Conservation (phyloP, 2,329 filamentous ascomycete genomes). For the Cryphonectria nitschkei region DNA sequence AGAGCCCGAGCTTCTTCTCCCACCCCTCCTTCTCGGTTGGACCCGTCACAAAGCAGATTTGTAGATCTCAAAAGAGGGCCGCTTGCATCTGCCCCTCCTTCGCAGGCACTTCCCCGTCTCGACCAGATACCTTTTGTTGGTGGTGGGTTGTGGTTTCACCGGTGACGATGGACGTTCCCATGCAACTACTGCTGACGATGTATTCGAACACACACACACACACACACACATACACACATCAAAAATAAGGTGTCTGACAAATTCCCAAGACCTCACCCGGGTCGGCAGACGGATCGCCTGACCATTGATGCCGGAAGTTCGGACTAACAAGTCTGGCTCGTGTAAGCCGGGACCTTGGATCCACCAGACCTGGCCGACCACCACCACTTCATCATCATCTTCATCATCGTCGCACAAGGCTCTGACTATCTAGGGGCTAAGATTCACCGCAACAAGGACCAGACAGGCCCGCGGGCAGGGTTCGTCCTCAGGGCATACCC, state of each 20-base stretch:
- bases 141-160: not conserved
- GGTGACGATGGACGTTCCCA: not conserved
- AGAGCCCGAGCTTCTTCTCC: not conserved
- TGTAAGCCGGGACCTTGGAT: not conserved
- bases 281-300: slow-evolving; percentile 4
- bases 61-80: not conserved
- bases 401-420: slow-evolving; percentile 7
- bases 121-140: not conserved
- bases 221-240: not conserved
- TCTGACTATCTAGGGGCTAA: slow-evolving; percentile 13
- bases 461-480: not conserved
- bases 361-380: slow-evolving; percentile 1
- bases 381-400: not conserved
- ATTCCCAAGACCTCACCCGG: not conserved
- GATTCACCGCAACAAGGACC: slow-evolving; percentile 12
- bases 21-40: slow-evolving; percentile 21
- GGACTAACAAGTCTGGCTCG: slow-evolving; percentile 2
- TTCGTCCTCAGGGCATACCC: not conserved
- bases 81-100: slow-evolving; percentile 22
- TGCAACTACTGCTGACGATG: not conserved
- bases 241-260: not conserved
- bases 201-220: not conserved
- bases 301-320: not conserved
- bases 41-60: slow-evolving; percentile 8
- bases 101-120: not conserved